Evolutionary conservation across 108 stramenopile species (phyloP).

Genomic region (Pelagomonas calceolata): DNA sequence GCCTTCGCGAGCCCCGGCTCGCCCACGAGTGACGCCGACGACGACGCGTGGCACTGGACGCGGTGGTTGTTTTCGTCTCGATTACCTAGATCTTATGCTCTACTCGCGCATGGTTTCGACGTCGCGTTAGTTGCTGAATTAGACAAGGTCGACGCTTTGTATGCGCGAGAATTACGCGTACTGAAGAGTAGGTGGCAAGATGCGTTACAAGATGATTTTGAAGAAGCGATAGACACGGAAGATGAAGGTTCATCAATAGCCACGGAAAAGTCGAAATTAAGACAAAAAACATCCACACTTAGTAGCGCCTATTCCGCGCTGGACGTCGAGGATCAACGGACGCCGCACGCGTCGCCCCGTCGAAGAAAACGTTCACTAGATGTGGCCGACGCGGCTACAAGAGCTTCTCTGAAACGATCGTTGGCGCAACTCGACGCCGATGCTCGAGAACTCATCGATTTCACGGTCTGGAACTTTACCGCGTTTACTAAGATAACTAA

Average conservation of each 20-base stretch:
- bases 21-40: too few species aligned
- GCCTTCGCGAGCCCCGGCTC: neutral
- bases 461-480: constrained; percentile 78
- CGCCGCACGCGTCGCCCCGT: neutral
- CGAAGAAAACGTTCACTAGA: too few species aligned
- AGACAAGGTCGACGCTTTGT: constrained; percentile 6
- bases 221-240: too few species aligned
- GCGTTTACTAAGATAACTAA: constrained; percentile 84
- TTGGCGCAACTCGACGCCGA: constrained; percentile 15
- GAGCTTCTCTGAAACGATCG: constrained; percentile 2
- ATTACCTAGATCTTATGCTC: neutral
- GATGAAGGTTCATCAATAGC: too few species aligned
- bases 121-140: constrained; percentile 2
- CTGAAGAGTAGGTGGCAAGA: neutral
- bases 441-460: constrained; percentile 41
- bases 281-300: neutral
- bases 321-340: neutral
- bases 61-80: neutral
- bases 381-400: too few species aligned
- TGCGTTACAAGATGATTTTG: neutral
- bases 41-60: neutral
- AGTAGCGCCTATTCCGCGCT: neutral
- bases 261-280: too few species aligned
- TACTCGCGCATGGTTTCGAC: neutral
- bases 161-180: neutral